These are phyloP conservation scores for Flaveria robusta DNA, from an alignment of 129 eudicot species.

Conservation along the genomic window DNA sequence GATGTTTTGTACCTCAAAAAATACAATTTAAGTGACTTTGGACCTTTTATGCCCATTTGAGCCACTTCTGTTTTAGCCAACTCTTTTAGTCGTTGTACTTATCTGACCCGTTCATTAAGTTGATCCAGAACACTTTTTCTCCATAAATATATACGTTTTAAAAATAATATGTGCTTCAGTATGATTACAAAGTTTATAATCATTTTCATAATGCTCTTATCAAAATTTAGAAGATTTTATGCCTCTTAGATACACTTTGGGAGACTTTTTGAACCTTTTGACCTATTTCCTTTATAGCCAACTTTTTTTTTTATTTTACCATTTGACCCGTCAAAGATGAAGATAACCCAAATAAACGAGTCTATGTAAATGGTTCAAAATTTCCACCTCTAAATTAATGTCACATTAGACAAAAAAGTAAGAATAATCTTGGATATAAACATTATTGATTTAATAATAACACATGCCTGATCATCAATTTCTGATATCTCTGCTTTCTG, in stretches of 20 bases:
- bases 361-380: constrained; percentile 9
- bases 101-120: neutral
- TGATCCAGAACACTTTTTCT: neutral
- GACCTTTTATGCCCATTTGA: neutral
- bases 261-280: constrained; percentile 2
- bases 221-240: neutral
- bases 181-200: constrained; percentile 4
- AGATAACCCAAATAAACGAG: neutral
- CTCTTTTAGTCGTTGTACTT: neutral
- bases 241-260: neutral
- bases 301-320: neutral
- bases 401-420: neutral
- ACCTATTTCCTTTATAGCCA: constrained; percentile 11
- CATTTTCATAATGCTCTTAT: neutral
- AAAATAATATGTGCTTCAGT: neutral
- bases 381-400: constrained; percentile 12
- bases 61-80: neutral
- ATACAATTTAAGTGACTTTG: neutral
- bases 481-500: constrained; percentile 87
- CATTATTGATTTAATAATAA: constrained; percentile 15
- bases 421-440: neutral
- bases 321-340: neutral
- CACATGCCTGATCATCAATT: constrained; percentile 76
- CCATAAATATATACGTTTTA: neutral
- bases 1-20: neutral